These are phyloP conservation scores for Aspergillus japonicus DNA, from an alignment of 2,329 filamentous ascomycete species.

Conservation along the genomic window DNA sequence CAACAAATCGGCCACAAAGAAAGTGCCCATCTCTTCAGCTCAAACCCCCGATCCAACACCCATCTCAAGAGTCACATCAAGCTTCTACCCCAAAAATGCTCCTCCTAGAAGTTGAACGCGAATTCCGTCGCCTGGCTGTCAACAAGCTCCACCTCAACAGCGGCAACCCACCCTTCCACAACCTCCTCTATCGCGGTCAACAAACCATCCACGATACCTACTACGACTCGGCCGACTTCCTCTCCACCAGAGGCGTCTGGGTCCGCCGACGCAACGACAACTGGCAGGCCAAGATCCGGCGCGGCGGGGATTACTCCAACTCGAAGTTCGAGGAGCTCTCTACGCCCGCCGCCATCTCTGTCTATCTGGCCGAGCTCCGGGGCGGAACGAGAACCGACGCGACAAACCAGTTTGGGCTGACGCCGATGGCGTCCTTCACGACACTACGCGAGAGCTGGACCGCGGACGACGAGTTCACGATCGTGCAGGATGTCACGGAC, in stretches of 20 bases:
- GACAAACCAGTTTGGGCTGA: background rate
- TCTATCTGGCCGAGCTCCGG: background rate
- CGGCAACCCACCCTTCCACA: background rate
- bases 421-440: background rate
- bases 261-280: background rate
- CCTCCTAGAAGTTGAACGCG: conserved; percentile 7
- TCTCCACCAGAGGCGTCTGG: conserved; percentile 6
- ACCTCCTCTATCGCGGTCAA: background rate
- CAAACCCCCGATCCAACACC: too few relatives aligned
- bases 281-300: conserved; percentile 8
- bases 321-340: conserved; percentile 4
- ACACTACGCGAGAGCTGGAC: too few relatives aligned
- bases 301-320: conserved; percentile 1
- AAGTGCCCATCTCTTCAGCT: too few relatives aligned
- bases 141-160: background rate
- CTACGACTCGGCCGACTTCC: background rate
- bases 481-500: too few relatives aligned
- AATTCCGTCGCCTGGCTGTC: background rate
- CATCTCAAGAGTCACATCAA: too few relatives aligned
- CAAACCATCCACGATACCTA: conserved; percentile 6
- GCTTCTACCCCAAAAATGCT: background rate
- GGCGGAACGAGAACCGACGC: background rate
- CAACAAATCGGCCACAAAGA: too few relatives aligned
- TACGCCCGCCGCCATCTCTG: background rate
- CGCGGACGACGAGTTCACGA: too few relatives aligned